phyloP scores from a whole-genome alignment of 139 green algal species.

The Nannochloris sp. region DNA sequence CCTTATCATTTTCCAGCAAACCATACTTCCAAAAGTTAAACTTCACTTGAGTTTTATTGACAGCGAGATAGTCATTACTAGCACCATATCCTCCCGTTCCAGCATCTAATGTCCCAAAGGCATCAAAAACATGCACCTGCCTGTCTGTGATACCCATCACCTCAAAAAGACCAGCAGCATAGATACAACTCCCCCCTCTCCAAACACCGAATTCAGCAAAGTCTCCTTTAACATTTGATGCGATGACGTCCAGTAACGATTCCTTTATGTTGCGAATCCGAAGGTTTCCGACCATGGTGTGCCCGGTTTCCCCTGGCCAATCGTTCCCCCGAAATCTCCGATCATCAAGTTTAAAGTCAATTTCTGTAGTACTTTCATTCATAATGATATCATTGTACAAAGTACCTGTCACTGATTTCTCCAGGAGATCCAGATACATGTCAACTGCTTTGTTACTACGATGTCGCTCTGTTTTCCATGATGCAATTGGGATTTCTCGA shows the following conservation, averaged over 20 bases:
- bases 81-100: neutral
- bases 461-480: neutral
- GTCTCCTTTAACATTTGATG: slow-evolving; percentile 1
- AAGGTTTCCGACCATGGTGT: slow-evolving; percentile 2
- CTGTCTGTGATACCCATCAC: slow-evolving; percentile 3
- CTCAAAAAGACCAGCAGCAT: neutral
- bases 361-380: slow-evolving; percentile 2
- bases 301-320: neutral
- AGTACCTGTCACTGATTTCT: neutral
- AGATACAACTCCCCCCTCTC: slow-evolving; percentile 1
- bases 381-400: neutral
- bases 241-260: neutral
- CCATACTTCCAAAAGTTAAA: slow-evolving; percentile 5
- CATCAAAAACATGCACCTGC: slow-evolving; percentile 2
- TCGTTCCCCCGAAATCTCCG: neutral
- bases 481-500: too few relatives aligned
- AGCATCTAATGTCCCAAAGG: neutral
- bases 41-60: slow-evolving; percentile 1
- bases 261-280: slow-evolving; percentile 1
- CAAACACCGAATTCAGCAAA: slow-evolving; percentile 2
- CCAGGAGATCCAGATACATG: slow-evolving; percentile 1
- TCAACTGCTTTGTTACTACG: neutral
- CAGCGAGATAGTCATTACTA: neutral
- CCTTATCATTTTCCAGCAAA: neutral
- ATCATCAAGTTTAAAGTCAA: slow-evolving; percentile 1